These are phyloP conservation scores for Rhazya stricta DNA, from an alignment of 257 asterid species.

Conservation along the genomic window DNA sequence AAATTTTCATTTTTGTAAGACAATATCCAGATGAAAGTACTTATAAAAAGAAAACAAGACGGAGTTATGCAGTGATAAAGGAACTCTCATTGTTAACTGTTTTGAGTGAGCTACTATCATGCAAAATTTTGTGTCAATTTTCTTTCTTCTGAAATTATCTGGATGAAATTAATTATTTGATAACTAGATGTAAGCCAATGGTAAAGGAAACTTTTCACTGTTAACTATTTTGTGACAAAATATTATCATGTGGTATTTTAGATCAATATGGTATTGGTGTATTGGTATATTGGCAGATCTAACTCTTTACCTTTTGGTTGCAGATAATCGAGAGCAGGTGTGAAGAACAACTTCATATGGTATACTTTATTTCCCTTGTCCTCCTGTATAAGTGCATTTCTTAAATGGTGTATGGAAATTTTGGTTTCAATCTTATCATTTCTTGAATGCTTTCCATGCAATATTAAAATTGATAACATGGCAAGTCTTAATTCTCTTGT, in stretches of 20 bases:
- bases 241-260: too few relatives aligned
- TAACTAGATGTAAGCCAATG: too few relatives aligned
- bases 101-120: not conserved
- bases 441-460: slow-evolving; percentile 11
- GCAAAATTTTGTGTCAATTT: not conserved
- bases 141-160: not conserved
- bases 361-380: slow-evolving; percentile 24
- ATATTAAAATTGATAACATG: not conserved
- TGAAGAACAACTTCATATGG: slow-evolving; percentile 54
- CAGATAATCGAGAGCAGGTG: slow-evolving; percentile 86
- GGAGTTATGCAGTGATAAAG: not conserved
- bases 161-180: not conserved
- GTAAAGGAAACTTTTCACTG: not conserved
- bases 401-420: not conserved
- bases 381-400: not conserved
- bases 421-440: not conserved
- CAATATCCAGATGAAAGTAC: not conserved
- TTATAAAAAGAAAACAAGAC: not conserved
- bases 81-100: not conserved
- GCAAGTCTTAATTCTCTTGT: not conserved
- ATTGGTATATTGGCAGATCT: not conserved
- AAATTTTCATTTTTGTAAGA: slow-evolving; percentile 16
- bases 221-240: not conserved
- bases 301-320: slow-evolving; percentile 21
- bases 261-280: not conserved